Evolutionary conservation across 2,329 filamentous ascomycete genomes (phyloP).

Genomic region (Neurospora sp.): DNA sequence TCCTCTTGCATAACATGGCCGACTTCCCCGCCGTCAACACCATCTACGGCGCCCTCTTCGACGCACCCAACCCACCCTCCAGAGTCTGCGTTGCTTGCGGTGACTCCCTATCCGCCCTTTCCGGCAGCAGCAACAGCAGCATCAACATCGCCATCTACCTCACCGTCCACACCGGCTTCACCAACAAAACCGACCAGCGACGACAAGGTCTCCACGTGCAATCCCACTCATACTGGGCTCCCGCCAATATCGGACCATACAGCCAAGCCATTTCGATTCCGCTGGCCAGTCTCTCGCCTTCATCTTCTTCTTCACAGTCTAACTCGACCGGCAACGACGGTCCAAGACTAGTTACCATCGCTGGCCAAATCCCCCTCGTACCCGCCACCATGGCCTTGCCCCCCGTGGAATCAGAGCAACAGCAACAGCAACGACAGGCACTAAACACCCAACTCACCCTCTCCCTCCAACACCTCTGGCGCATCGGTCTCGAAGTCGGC

Average conservation of each 20-base stretch:
- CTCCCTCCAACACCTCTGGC: slow-evolving; percentile 80
- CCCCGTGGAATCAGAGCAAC: slow-evolving; percentile 11
- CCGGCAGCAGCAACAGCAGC: slow-evolving; percentile 12
- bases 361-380: slow-evolving; percentile 84
- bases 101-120: slow-evolving; percentile 46
- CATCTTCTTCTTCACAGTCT: neutral
- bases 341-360: slow-evolving; percentile 49
- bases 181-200: slow-evolving; percentile 25
- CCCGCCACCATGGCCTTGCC: slow-evolving; percentile 66
- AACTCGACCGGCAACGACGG: slow-evolving; percentile 8
- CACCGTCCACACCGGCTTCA: slow-evolving; percentile 25
- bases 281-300: slow-evolving; percentile 10
- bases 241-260: slow-evolving; percentile 94
- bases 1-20: slow-evolving; percentile 69
- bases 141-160: slow-evolving; percentile 49
- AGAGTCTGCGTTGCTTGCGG: slow-evolving; percentile 77
- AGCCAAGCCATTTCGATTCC: slow-evolving; percentile 68
- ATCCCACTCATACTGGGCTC: slow-evolving; percentile 91
- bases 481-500: slow-evolving; percentile 62
- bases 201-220: slow-evolving; percentile 71
- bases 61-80: slow-evolving; percentile 69
- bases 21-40: slow-evolving; percentile 69
- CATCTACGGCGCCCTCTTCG: slow-evolving; percentile 67
- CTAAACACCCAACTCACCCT: slow-evolving; percentile 55
- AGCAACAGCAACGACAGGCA: slow-evolving; percentile 22